Conservation (phyloP, 2,329 filamentous ascomycete species). For the Talaromyces verruculosus region DNA sequence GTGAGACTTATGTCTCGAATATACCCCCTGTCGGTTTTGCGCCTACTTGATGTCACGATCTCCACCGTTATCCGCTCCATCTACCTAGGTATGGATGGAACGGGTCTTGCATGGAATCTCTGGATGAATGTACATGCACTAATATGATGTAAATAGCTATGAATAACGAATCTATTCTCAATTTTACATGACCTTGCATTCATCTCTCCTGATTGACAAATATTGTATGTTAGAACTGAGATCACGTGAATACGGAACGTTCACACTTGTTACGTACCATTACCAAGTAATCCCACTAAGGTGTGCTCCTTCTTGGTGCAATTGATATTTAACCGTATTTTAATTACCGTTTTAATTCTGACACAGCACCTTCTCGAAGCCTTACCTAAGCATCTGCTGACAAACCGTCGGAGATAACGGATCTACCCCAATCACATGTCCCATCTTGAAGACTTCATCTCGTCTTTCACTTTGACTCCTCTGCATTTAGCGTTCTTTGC, state of each 20-base stretch:
- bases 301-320: too few relatives aligned
- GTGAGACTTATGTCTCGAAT: not conserved
- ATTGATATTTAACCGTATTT: too few relatives aligned
- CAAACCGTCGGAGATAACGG: constrained; percentile 14
- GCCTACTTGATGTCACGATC: not conserved
- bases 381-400: constrained; percentile 1
- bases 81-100: not conserved
- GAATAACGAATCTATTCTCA: not conserved
- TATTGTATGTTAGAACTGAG: not conserved
- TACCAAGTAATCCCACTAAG: too few relatives aligned
- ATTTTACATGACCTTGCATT: too few relatives aligned
- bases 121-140: not conserved
- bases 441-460: not conserved
- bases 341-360: not conserved
- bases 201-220: not conserved
- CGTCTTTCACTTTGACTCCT: not conserved
- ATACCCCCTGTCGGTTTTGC: not conserved
- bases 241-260: too few relatives aligned
- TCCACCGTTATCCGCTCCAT: not conserved
- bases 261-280: too few relatives aligned
- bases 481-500: not conserved
- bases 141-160: constrained; percentile 2
- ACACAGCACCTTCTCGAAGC: constrained; percentile 16
- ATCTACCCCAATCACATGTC: constrained; percentile 5
- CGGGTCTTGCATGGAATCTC: not conserved